Evolutionary conservation across 169 alveolate species (phyloP).

Genomic region (Plasmodium coatneyi): DNA sequence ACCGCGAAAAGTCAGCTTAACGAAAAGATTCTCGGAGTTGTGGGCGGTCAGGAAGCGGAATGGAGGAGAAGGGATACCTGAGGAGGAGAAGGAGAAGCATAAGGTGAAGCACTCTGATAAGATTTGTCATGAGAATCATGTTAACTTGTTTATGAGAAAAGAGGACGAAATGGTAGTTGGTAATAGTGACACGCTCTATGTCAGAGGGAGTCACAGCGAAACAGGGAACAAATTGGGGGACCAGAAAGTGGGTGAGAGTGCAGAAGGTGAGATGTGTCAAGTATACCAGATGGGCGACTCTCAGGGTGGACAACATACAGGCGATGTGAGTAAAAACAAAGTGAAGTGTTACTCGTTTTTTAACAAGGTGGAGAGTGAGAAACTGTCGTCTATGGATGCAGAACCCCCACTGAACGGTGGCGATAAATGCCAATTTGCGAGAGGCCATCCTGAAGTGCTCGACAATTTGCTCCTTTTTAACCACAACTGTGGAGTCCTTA

Average conservation of each 20-base stretch:
- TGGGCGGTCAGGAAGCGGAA: not conserved
- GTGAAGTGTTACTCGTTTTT: no score
- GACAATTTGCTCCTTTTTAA: constrained; percentile 36
- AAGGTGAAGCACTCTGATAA: not conserved
- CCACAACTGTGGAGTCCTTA: not conserved
- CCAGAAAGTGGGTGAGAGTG: not conserved
- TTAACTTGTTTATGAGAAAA: not conserved
- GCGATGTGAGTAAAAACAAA: no score
- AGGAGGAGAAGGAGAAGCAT: not conserved
- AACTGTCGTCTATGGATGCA: no score
- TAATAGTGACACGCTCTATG: not conserved
- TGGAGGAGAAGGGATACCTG: not conserved
- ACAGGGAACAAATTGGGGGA: not conserved
- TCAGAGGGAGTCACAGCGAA: not conserved
- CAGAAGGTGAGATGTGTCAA: no score
- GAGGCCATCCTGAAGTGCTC: not conserved
- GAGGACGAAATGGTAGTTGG: not conserved
- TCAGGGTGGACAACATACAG: no score
- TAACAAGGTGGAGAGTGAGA: no score
- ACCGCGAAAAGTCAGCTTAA: not conserved
- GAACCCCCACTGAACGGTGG: not conserved
- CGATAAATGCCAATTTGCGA: not conserved
- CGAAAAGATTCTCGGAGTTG: not conserved
- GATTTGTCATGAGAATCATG: not conserved
- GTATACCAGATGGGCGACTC: no score